phyloP scores from a whole-genome alignment of 805 yeast genomes.

The Teunomyces panamensis region DNA sequence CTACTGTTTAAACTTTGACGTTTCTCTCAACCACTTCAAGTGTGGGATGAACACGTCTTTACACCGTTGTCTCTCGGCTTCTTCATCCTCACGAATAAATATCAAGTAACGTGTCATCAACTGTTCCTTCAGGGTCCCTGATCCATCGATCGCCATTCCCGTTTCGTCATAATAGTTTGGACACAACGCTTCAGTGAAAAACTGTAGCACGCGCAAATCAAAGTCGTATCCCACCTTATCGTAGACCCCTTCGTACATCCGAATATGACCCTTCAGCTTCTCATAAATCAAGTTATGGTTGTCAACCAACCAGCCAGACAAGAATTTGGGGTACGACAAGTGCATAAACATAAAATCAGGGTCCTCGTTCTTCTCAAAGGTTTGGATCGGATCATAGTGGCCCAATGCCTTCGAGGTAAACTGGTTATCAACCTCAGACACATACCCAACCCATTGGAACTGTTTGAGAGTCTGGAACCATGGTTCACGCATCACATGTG shows the following conservation, averaged over 20 bases:
- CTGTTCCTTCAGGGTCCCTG: slow-evolving; percentile 17
- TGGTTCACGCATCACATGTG: slow-evolving; percentile 46
- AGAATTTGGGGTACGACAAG: slow-evolving; percentile 55
- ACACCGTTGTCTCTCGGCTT: slow-evolving; percentile 26
- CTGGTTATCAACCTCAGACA: slow-evolving; percentile 23
- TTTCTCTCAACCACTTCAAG: slow-evolving; percentile 40
- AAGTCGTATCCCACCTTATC: slow-evolving; percentile 41
- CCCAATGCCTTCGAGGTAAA: slow-evolving; percentile 28
- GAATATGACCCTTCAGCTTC: slow-evolving; percentile 30
- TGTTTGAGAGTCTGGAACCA: slow-evolving; percentile 54
- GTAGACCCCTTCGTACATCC: slow-evolving; percentile 37
- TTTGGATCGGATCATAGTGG: slow-evolving; percentile 38
- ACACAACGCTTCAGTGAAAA: slow-evolving; percentile 39
- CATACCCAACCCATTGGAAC: slow-evolving; percentile 37
- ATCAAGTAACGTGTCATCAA: slow-evolving; percentile 33
- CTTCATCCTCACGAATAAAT: slow-evolving; percentile 25
- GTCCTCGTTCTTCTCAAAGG: slow-evolving; percentile 13
- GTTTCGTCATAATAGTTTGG: slow-evolving; percentile 27
- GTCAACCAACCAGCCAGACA: slow-evolving; percentile 27
- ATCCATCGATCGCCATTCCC: slow-evolving; percentile 27
- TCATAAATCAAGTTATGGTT: slow-evolving; percentile 36
- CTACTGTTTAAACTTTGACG: slow-evolving; percentile 22
- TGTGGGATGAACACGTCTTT: slow-evolving; percentile 39
- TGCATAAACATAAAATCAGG: slow-evolving; percentile 47
- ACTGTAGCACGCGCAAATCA: slow-evolving; percentile 38